Base-by-base conservation (phyloP, 2,329 filamentous ascomycete genomes). In the Orbilia quercus region DNA sequence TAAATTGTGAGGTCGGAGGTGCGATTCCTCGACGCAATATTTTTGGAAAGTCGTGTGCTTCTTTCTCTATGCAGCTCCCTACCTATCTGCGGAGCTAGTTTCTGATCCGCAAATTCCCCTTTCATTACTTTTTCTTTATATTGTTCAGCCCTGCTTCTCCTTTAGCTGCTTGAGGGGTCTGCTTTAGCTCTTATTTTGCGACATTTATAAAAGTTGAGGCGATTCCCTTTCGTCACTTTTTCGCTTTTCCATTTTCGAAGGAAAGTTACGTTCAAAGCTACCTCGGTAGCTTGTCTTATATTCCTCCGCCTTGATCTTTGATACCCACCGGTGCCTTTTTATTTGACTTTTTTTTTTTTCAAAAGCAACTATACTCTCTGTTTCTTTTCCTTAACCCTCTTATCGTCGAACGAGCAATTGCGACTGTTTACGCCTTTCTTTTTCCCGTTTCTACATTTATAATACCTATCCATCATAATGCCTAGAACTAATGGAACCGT, bases 401-500 rank as follows among this genome's bases (percentile, higher is more conserved):
- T 51, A 7, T 31, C 7, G 6, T 31, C 9, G 12, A 23, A 23
- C 6, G 4, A 2, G 16, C n/a, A 14, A 45, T 20, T 20, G 18
- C 22, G 28, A 55, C 42, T 36, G 4, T 18, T 28, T 25, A 50
- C n/a, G 3, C 40, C 1, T 48, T 36, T 51, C 11, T 4, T 12
- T 53, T 54, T 34, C 54, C 59, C 16, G 20, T 44, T 47, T 18
- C 7, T 36, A 36, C 23, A 20, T 9, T 22, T 62, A 44, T 51
- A 54, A 53, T 55, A 62, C 23, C 23, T 28, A 57, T 55, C 34
- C 42, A 50, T 53, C 47, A 66, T 40, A 66, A 73, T 73, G 69
- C 69, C 69, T 54, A 59, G 69, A 34, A 73, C 69, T 73, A 73
- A 73, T 62, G 69, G 69, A 59, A 73, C 58, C 28, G 60, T 73